phyloP scores from a whole-genome alignment of 148 eudicot species.

The Fagopyrum homotropicum region DNA sequence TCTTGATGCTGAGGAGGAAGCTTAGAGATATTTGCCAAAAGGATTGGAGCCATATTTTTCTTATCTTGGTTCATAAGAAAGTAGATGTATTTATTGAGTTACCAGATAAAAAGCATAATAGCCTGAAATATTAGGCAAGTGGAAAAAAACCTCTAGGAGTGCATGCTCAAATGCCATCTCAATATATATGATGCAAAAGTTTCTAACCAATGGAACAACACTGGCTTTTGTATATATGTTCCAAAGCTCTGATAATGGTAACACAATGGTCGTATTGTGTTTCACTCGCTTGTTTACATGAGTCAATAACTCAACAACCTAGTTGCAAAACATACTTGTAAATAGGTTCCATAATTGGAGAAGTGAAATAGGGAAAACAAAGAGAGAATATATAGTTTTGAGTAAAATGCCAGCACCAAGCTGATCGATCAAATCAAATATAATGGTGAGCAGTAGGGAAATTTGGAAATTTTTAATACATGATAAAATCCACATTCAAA shows the following conservation, averaged over 20 bases:
- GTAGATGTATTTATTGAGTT: neutral
- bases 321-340: constrained; percentile 2
- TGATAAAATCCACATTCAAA: too few relatives aligned
- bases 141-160: neutral
- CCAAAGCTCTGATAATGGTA: constrained; percentile 82
- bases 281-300: constrained; percentile 97
- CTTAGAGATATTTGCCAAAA: constrained; percentile 64
- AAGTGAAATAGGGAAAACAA: neutral
- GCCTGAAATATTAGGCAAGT: too few relatives aligned
- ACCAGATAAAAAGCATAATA: neutral
- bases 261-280: constrained; percentile 65
- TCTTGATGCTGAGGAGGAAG: constrained; percentile 91
- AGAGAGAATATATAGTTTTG: neutral
- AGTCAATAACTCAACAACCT: constrained; percentile 86
- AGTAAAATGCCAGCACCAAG: too few relatives aligned
- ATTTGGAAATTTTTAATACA: too few relatives aligned
- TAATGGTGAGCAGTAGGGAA: too few relatives aligned
- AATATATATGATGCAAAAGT: constrained; percentile 86
- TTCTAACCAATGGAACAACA: constrained; percentile 72
- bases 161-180: constrained; percentile 87
- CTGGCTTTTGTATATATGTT: constrained; percentile 53
- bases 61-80: constrained; percentile 44
- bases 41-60: constrained; percentile 62
- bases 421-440: too few relatives aligned
- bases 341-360: neutral